These are phyloP conservation scores for Suhomyces bribrorum DNA, from an alignment of 1,139 yeast species.

Conservation along the genomic window DNA sequence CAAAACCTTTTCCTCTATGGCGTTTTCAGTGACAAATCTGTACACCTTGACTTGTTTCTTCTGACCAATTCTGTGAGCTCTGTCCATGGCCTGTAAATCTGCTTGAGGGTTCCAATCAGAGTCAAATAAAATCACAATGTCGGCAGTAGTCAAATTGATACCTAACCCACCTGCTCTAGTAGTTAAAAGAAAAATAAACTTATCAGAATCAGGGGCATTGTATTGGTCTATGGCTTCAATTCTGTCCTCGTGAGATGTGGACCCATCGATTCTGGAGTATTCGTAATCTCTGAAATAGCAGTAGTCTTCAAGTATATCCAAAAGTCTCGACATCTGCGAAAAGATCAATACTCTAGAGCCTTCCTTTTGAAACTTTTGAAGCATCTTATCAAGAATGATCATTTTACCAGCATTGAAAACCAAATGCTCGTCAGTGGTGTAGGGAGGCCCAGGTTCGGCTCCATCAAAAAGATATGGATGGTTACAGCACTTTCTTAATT, in stretches of 20 bases:
- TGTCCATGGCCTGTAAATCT: slow-evolving; percentile 97
- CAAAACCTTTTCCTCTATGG: slow-evolving; percentile 92
- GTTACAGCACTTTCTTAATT: slow-evolving; percentile 91
- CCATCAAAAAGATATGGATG: slow-evolving; percentile 97
- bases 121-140: slow-evolving; percentile 84
- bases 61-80: slow-evolving; percentile 98
- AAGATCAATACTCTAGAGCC: slow-evolving; percentile 92
- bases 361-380: slow-evolving; percentile 67
- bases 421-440: slow-evolving; percentile 92
- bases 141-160: slow-evolving; percentile 90
- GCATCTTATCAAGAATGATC: slow-evolving; percentile 81
- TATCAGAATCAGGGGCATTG: slow-evolving; percentile 78
- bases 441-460: slow-evolving; percentile 99
- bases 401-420: slow-evolving; percentile 87
- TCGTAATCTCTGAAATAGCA: slow-evolving; percentile 80
- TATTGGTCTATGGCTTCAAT: slow-evolving; percentile 90
- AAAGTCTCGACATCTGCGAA: slow-evolving; percentile 90
- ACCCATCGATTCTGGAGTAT: slow-evolving; percentile 93
- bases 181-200: slow-evolving; percentile 82
- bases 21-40: slow-evolving; percentile 91
- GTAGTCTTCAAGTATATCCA: slow-evolving; percentile 92
- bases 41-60: slow-evolving; percentile 92
- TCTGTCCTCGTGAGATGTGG: slow-evolving; percentile 92
- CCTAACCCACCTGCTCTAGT: slow-evolving; percentile 99
- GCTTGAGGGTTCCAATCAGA: slow-evolving; percentile 99